A percentile compares a stretch with the other conserved stretches of the same genome.
These are phyloP conservation scores for Coemansia sp. DNA, from an alignment of 192 early-diverging fungal species.

Conservation along the genomic window DNA sequence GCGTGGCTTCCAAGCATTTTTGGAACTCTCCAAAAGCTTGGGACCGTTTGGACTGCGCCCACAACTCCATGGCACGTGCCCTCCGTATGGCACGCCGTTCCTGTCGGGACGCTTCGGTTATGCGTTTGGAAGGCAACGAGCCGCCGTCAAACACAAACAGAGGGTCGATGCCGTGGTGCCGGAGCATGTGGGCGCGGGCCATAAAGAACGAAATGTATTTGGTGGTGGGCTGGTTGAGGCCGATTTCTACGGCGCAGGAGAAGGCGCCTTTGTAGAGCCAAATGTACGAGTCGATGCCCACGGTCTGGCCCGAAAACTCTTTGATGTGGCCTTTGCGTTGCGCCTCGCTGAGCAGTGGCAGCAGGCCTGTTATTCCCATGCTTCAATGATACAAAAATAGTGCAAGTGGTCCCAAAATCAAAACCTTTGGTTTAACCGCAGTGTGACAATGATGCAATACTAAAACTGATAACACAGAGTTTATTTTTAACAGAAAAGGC, in stretches of 20 bases:
- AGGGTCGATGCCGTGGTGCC: slow-evolving; percentile 69
- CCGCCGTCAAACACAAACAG: slow-evolving; percentile 96
- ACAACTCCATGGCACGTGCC: slow-evolving; percentile 54
- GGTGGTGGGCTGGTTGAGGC: slow-evolving; percentile 63
- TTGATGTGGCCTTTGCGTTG: slow-evolving; percentile 66
- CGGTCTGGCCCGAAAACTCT: slow-evolving; percentile 67
- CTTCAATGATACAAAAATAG: background rate
- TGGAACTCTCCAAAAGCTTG: slow-evolving; percentile 76
- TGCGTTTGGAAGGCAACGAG: slow-evolving; percentile 75
- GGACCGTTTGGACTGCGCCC: slow-evolving; percentile 57
- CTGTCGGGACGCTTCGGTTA: slow-evolving; percentile 69
- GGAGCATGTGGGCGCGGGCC: slow-evolving; percentile 71
- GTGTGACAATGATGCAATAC: no score
- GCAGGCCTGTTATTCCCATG: slow-evolving; percentile 91
- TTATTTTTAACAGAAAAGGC: no score
- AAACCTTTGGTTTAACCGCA: no score
- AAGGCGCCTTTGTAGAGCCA: slow-evolving; percentile 94
- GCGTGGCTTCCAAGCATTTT: slow-evolving; percentile 78
- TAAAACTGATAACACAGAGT: no score
- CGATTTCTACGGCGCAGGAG: slow-evolving; percentile 80
- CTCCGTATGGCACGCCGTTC: slow-evolving; percentile 58
- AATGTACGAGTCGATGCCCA: slow-evolving; percentile 92
- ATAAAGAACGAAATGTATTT: slow-evolving; percentile 88
- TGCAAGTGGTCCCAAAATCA: no score
- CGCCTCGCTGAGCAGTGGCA: slow-evolving; percentile 78